A percentile compares a stretch with the other conserved stretches of the same genome.
Evolutionary conservation across 257 asterid species (phyloP).

Genomic region (Anisodus tanguticus): DNA sequence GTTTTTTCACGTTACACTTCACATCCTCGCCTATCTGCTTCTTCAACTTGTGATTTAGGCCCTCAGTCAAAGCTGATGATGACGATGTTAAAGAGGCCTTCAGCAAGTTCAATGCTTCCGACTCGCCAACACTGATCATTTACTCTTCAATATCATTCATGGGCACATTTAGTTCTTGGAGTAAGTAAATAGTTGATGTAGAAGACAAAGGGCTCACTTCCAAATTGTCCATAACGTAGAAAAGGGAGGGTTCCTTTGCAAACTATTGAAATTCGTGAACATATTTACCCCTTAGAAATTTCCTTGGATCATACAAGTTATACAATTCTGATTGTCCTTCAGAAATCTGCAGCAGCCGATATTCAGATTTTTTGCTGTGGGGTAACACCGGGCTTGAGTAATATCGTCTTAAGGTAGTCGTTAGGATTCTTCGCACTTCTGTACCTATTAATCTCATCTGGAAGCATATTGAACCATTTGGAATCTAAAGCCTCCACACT

Average conservation of each 20-base stretch:
- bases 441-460: not conserved
- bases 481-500: conserved; percentile 6
- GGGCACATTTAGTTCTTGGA: conserved; percentile 13
- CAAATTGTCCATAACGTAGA: conserved; percentile 5
- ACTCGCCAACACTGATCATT: conserved; percentile 12
- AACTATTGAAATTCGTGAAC: not conserved
- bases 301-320: not conserved
- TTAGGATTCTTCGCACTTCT: not conserved
- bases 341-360: not conserved
- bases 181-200: not conserved
- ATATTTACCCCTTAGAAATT: not conserved
- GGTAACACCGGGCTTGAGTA: conserved; percentile 6
- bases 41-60: conserved; percentile 28
- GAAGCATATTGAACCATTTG: not conserved
- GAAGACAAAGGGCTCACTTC: conserved; percentile 26
- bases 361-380: not conserved
- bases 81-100: conserved; percentile 23
- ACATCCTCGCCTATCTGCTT: not conserved
- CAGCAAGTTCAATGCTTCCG: conserved; percentile 27
- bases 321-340: not conserved
- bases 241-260: not conserved
- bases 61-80: conserved; percentile 29
- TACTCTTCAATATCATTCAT: conserved; percentile 23
- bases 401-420: not conserved
- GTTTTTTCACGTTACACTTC: not conserved